Base-by-base conservation (phyloP, 176 grass and related monocot species). In the Tillandsia leiboldiana region DNA sequence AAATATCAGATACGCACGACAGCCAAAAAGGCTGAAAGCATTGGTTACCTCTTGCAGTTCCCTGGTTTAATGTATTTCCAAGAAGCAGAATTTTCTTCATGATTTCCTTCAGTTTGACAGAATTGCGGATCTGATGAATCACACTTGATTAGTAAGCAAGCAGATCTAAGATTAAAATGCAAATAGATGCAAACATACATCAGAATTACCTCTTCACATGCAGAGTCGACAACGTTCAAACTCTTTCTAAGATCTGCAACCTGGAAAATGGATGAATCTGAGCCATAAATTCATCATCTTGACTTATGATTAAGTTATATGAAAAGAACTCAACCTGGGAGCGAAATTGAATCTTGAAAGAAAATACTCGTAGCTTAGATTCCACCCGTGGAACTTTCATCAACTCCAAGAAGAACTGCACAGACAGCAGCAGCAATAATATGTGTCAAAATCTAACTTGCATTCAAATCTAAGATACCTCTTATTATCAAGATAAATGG, bases 31-130 rank as follows among this genome's bases (percentile, higher is more conserved):
- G 22, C 17, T 61, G 56, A 73, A 65, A 33, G 20, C 26, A 49
- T 47, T 66, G 73, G 51, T 74, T 86, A 96, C 92, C 92, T 96
- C 89, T 89, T 51, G 92, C 88, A 83, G 88, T 96, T 62, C 92
- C 92, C 68, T 89, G 88, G 83, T 96, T 96, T 71, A 96, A 78
- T 1, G 81, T 85, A 82, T 96, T 96, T 53, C 92, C 92, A 70
- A 96, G 93, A 58, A 89, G 83, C 26, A 96, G 84, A 76, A 96
- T 92, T 87, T 84, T 92, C 88, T 89, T 96, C 93, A 96, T 96
- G 62, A 96, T 85, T 73, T 96, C 93, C 82, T 96, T 96, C 78
- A 96, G 78, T 87, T 96, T 96, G 75, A 76, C 63, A 71, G 86
- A 97, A 84, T 63, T 73, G 67, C 86, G 92, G 70, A 96, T 96